Conservation (phyloP, 148 eudicot species). For the Chenopodium quinoa region DNA sequence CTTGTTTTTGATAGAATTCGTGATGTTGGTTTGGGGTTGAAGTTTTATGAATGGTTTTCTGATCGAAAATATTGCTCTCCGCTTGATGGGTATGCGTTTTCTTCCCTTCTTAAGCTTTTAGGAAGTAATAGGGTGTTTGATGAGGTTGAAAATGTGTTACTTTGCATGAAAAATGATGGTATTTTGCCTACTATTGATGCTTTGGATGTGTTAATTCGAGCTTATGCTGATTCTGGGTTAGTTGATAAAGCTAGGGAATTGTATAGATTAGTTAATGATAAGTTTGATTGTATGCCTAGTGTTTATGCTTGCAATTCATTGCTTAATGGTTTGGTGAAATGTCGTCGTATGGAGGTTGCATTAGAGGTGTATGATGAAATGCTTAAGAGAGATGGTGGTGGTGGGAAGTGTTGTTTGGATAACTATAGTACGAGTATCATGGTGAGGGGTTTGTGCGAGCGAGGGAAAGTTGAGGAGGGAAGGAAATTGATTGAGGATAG, state of each 20-base stretch:
- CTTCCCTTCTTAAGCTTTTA: slow-evolving; percentile 77
- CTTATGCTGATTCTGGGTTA: slow-evolving; percentile 57
- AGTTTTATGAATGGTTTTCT: slow-evolving; percentile 65
- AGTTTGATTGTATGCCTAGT: slow-evolving; percentile 41
- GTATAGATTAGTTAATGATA: slow-evolving; percentile 34
- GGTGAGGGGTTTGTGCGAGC: slow-evolving; percentile 68
- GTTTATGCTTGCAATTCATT: slow-evolving; percentile 69
- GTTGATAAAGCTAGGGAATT: slow-evolving; percentile 62
- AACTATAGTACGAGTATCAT: slow-evolving; percentile 76
- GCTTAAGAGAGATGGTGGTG: slow-evolving; percentile 46
- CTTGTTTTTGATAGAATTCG: slow-evolving; percentile 68
- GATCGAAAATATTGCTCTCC: slow-evolving; percentile 44
- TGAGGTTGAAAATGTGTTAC: slow-evolving; percentile 58
- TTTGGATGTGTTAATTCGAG: slow-evolving; percentile 48
- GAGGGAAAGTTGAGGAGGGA: slow-evolving; percentile 74
- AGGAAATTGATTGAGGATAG: slow-evolving; percentile 70
- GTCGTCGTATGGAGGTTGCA: slow-evolving; percentile 45
- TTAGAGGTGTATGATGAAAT: slow-evolving; percentile 58
- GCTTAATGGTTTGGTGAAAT: slow-evolving; percentile 52
- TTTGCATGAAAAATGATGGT: slow-evolving; percentile 43
- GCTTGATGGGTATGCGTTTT: slow-evolving; percentile 67
- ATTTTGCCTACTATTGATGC: slow-evolving; percentile 54
- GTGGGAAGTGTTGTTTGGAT: slow-evolving; percentile 46
- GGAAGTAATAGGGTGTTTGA: slow-evolving; percentile 50
- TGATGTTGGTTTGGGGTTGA: slow-evolving; percentile 60